Evolutionary conservation across 176 grass and related monocot species (phyloP).

Genomic region (Hordeum vulgare): MorexV3_pseudomolecules_assembly NC_058519.1:37828889-37829388

Average conservation of each 20-base stretch:
- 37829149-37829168: constrained; percentile 14
- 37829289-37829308: neutral
- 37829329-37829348: neutral
- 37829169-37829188: neutral
- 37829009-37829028: constrained; percentile 20
- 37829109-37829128: neutral
- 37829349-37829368: neutral
- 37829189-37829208: neutral
- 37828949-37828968: neutral
- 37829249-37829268: neutral
- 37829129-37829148: neutral
- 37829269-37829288: neutral
- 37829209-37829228: neutral
- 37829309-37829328: neutral
- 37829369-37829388: neutral
- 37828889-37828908: neutral
- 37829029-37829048: constrained; percentile 32
- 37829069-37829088: constrained; percentile 14
- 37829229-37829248: constrained; percentile 3
- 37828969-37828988: neutral
- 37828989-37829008: neutral
- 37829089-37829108: constrained; percentile 37
- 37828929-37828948: neutral
- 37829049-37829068: neutral
- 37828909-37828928: neutral